A percentile compares a stretch with the other conserved stretches of the same genome.
These are phyloP conservation scores for Neonectria coccinea DNA, from an alignment of 2,329 filamentous ascomycete genomes.

Conservation along the genomic window DNA sequence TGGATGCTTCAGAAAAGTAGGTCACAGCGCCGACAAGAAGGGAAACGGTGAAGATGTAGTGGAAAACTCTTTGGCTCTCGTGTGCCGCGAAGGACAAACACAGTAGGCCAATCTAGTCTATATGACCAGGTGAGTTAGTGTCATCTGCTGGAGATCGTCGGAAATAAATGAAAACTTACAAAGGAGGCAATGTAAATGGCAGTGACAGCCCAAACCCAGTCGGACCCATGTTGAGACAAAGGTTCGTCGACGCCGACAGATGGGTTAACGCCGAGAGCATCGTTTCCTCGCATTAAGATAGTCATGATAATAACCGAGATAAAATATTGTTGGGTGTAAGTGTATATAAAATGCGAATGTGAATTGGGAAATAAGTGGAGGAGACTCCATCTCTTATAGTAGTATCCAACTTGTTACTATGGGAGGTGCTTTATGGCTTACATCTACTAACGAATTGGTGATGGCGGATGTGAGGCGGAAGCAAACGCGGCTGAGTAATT, in stretches of 20 bases:
- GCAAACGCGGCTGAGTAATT: neutral
- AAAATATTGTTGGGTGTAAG: too few species aligned
- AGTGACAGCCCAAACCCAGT: too few species aligned
- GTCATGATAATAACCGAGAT: neutral
- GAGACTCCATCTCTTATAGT: neutral
- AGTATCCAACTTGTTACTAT: neutral
- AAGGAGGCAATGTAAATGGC: too few species aligned
- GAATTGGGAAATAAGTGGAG: neutral
- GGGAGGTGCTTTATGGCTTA: too few species aligned
- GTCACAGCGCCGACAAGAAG: slow-evolving; percentile 60
- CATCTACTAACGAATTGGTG: neutral
- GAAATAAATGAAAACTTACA: too few species aligned
- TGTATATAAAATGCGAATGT: neutral
- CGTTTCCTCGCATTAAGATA: slow-evolving; percentile 48
- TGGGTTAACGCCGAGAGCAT: slow-evolving; percentile 60
- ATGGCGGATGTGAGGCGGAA: neutral
- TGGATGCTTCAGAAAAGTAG: slow-evolving; percentile 63
- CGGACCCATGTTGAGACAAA: slow-evolving; percentile 47
- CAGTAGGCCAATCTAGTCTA: slow-evolving; percentile 54
- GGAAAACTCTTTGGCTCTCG: slow-evolving; percentile 63
- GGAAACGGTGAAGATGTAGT: slow-evolving; percentile 63
- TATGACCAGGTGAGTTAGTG: neutral
- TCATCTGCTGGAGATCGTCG: too few species aligned
- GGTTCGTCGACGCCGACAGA: slow-evolving; percentile 49
- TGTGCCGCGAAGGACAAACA: slow-evolving; percentile 55